Evolutionary conservation across 495 filamentous ascomycete genomes (phyloP), one percentile per base, ranked within the genome.

Genomic region (Halenospora varia): DNA sequence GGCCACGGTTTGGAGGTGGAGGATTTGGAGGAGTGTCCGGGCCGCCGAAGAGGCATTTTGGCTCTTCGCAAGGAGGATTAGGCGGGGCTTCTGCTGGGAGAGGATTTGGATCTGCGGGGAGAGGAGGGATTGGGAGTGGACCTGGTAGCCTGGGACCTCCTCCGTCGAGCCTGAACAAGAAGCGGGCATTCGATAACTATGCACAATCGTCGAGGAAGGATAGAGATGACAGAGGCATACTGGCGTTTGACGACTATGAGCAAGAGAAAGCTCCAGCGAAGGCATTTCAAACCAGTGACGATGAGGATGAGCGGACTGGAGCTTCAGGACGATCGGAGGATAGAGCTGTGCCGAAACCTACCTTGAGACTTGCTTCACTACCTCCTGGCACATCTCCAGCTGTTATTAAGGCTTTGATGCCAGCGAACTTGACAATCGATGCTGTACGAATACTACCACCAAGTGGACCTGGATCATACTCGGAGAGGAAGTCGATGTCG

Each of bases 261-360:
- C 17, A 45, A 18, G 56, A 57, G 23, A 65, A 75, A 9, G 71
- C 71, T 15, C 61, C 62, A 20, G 58, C 58, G 13, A 66, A 75
- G 15, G 79, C 72, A 6, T 82, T 85, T 62, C 72, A 76, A 49
- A 64, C 66, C 3, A 76, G 72, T 6, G 77, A 81, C 47, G 77
- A 83, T 58, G 76, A 81, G 60, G 73, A 81, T 42, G 77, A 85
- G 49, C 50, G 56, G 18, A 53, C 39, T n/a, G 25, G 40, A 20
- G 24, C 8, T 2, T 10, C 17, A 13, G 46, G 42, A 20, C 50
- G 56, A 20, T 51, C 51, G 35, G 57, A 65, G 29, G 89, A 94
- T 60, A 87, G 84, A 61, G 85, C 86, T 39, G 83, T 84, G 53
- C 84, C 93, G 15, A 93, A 90, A 66, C 92, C 91, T n/a, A 96